Percentiles rank a stretch among this genome's conserved stretches.
Evolutionary conservation across 2,329 filamentous ascomycete genomes (phyloP).

Genomic region (Boeremia lycopersici): DNA sequence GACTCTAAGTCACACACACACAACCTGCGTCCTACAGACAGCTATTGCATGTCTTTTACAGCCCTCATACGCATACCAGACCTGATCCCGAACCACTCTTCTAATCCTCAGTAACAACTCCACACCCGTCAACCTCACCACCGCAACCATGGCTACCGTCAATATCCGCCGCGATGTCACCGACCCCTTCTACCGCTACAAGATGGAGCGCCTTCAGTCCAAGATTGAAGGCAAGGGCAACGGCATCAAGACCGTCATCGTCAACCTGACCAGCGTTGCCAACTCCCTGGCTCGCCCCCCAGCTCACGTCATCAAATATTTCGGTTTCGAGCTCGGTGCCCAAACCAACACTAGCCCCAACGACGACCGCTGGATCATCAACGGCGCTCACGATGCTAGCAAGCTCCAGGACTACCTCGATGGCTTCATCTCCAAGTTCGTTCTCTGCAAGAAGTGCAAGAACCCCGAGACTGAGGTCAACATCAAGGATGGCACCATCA

Average conservation of each 20-base stretch:
- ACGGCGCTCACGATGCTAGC: conserved; percentile 90
- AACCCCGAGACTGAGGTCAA: conserved; percentile 97
- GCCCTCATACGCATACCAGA: conserved; percentile 57
- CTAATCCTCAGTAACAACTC: conserved; percentile 7
- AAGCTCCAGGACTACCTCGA: conserved; percentile 99
- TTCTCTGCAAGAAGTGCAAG: conserved; percentile 99
- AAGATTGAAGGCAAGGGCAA: conserved; percentile 99
- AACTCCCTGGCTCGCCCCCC: conserved; percentile 90
- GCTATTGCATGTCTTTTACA: conserved; percentile 66
- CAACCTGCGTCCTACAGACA: conserved; percentile 32
- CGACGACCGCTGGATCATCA: conserved; percentile 99
- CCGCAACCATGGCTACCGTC: conserved; percentile 89
- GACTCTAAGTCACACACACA: conserved; percentile 49
- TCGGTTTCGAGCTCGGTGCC: conserved; percentile 97
- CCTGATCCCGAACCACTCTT: conserved; percentile 25
- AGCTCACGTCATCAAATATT: conserved; percentile 98
- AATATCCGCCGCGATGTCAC: conserved; percentile 96
- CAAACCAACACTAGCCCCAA: conserved; percentile 98
- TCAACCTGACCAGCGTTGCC: conserved; percentile 94
- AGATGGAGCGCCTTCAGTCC: conserved; percentile 98
- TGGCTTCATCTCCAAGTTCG: conserved; percentile 97
- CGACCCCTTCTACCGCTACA: conserved; percentile 99
- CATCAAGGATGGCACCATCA: conserved; percentile 91
- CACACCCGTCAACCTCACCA: conserved; percentile 44
- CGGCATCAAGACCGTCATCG: conserved; percentile 98